Evolutionary conservation across 805 yeast species (phyloP), one percentile per base, ranked within the genome.

Genomic region (Lipomyces yamadae): DNA sequence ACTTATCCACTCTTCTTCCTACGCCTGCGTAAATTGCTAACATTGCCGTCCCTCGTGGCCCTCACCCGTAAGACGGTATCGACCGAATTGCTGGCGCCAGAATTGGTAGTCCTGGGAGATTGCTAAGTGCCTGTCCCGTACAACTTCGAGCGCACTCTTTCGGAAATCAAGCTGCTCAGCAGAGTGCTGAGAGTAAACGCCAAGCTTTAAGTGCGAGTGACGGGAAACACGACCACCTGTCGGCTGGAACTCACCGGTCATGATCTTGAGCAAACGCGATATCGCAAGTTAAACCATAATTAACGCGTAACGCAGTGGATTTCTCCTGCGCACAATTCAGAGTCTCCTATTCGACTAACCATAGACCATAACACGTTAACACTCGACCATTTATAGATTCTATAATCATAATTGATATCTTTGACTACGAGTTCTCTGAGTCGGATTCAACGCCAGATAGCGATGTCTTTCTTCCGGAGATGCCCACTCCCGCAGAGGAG

Each of bases 161-260:
- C 97, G 89, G 79, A 95, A 85, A 79, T 95, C 99, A 77, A 95
- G 87, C 82, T 95, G 98, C 80, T 95, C 99, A 74, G 96, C 96
- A 74, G 98, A 93, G 83, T 95, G 99, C 85, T 95, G 99, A 35
- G 98, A 93, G 84, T 95, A 95, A 67, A 95, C 98, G 81, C 99
- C 99, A 79, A 95, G 87, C 85, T 95, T 95, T 80, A 95, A 88
- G 80, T 95, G 99, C 33, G 98, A 90, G 82, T 95, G 99, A 80
- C 96, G 90, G 67, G 97, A 92, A 69, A 95, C 97, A 83, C 98
- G 89, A 77, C 99, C 99, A 72, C 85, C 81, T 80, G 94, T 97
- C 63, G 98, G 91, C 73, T 84, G 86, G 76, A 94, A 85, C 74
- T 86, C 88, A 81, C 99, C 99, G 74, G 97, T 96, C 97, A 95